Evolutionary conservation across 2,329 filamentous ascomycete species (phyloP).

Genomic region (Trichoderma arundinaceum): DNA sequence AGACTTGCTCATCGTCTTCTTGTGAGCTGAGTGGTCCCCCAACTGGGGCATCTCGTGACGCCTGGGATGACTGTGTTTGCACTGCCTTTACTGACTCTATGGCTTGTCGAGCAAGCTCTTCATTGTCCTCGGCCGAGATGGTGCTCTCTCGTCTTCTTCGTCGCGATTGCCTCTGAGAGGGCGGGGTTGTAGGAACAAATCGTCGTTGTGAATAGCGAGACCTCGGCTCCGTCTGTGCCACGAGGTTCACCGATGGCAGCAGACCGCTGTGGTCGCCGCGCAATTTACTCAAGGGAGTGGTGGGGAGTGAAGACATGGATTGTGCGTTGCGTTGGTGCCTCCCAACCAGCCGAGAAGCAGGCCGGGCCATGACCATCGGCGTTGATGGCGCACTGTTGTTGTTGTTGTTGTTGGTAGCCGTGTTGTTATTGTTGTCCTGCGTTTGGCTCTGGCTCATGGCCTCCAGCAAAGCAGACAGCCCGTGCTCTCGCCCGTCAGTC

Average conservation of each 20-base stretch:
- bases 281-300: slow-evolving; percentile 68
- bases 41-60: slow-evolving; percentile 39
- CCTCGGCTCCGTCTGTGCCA: slow-evolving; percentile 64
- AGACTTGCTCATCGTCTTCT: slow-evolving; percentile 58
- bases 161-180: slow-evolving; percentile 51
- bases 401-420: slow-evolving; percentile 26
- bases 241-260: slow-evolving; percentile 66
- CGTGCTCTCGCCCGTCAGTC: slow-evolving; percentile 58
- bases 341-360: slow-evolving; percentile 55
- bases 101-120: slow-evolving; percentile 61
- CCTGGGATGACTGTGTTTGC: slow-evolving; percentile 41
- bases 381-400: slow-evolving; percentile 77
- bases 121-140: slow-evolving; percentile 72
- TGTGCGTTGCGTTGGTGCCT: slow-evolving; percentile 78
- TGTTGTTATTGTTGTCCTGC: slow-evolving; percentile 41
- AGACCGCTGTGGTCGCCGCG: slow-evolving; percentile 57
- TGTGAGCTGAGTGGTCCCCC: slow-evolving; percentile 36
- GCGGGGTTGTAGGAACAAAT: slow-evolving; percentile 54
- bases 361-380: slow-evolving; percentile 57
- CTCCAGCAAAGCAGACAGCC: slow-evolving; percentile 80
- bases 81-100: slow-evolving; percentile 59
- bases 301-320: slow-evolving; percentile 83
- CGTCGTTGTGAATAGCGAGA: slow-evolving; percentile 51
- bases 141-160: slow-evolving; percentile 83
- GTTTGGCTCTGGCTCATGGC: slow-evolving; percentile 70